Evolutionary conservation across 345 rosid species (phyloP), one percentile per base, ranked within the genome.

Genomic region (Carallia brachiata): DNA sequence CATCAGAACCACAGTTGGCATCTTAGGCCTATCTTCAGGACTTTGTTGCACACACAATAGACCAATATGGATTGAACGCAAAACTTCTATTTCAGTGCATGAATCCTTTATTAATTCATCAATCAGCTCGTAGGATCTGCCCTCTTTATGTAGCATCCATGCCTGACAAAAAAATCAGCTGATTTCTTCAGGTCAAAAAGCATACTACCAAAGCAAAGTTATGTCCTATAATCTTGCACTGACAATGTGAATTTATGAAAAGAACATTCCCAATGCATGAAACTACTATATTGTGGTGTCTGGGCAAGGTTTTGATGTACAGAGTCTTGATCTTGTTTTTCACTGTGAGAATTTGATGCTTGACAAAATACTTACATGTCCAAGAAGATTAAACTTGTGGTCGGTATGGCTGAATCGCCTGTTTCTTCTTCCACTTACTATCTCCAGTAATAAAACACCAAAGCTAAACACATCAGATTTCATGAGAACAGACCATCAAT

Each of bases 1-100:
- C 77, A 74, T 74, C 17, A 62, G 32, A 15, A 74, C 72, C 56
- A 68, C 73, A n/a, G n/a, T 19, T 62, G 77, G 67, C 72, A 74
- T 74, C 36, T 7, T 68, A 7, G 73, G 77, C 57, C 69, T 62
- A 15, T 68, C 68, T 36, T 68, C 63, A 15, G 63, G 72, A 55
- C 30, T 62, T 7, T 17, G 31, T 47, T 74, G 78, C 27, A 68
- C 73, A 30, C 73, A 74, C 53, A 74, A 40, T 7, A 74, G 56
- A 57, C 73, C 66, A 2, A 74, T 52, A 15, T 64, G 73, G 30
- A 74, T 52, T 6, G 61, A 36, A 1, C 65, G 52, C 12, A 34
- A 10, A 3, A 63, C 69, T 50, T 74, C 61, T 1, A 36, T 30
- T 61, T n/a, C 18, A 13, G 31, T 53, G 54, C 63, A 66, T 36